Evolutionary conservation across 2,329 filamentous ascomycete species (phyloP).

Genomic region (Alternaria hordeiaustralica): DNA sequence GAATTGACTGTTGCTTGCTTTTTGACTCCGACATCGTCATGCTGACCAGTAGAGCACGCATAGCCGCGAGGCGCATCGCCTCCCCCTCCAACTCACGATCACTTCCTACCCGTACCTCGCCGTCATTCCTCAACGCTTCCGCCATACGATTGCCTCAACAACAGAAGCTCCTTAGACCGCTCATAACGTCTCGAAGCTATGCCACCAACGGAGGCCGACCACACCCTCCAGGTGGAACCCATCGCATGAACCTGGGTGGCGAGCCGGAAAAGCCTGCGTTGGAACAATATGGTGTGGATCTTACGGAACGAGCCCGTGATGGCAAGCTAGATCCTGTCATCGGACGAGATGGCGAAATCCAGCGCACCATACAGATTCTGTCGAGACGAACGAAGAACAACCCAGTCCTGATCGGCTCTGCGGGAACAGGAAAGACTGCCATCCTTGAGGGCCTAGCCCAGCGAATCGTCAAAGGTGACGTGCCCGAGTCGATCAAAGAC

Average conservation of each 20-base stretch:
- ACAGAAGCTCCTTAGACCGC: conserved; percentile 43
- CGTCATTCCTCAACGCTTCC: conserved; percentile 34
- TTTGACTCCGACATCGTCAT: conserved; percentile 29
- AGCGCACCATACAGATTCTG: conserved; percentile 91
- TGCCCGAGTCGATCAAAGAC: conserved; percentile 94
- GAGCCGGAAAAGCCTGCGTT: conserved; percentile 82
- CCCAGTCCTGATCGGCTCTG: conserved; percentile 89
- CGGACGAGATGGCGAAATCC: conserved; percentile 88
- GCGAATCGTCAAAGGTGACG: conserved; percentile 88
- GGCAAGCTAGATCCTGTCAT: conserved; percentile 97
- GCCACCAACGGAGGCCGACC: conserved; percentile 69
- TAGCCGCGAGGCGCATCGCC: conserved; percentile 45
- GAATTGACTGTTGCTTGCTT: conserved; percentile 3
- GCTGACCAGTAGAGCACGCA: conserved; percentile 45
- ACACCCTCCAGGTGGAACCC: conserved; percentile 88
- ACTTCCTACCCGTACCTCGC: conserved; percentile 23
- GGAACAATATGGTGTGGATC: conserved; percentile 88
- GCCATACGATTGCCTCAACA: conserved; percentile 5
- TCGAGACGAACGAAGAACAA: conserved; percentile 95
- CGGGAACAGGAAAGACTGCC: conserved; percentile 92
- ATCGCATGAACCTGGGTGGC: conserved; percentile 87
- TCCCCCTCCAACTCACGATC: conserved; percentile 20
- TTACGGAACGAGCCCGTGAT: conserved; percentile 82
- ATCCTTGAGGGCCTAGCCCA: conserved; percentile 89
- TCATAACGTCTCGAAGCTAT: conserved; percentile 60